Evolutionary conservation across 306 rosid genomes (phyloP), one percentile per base, ranked within the genome.

Genomic region (Begonia loranthoides): DNA sequence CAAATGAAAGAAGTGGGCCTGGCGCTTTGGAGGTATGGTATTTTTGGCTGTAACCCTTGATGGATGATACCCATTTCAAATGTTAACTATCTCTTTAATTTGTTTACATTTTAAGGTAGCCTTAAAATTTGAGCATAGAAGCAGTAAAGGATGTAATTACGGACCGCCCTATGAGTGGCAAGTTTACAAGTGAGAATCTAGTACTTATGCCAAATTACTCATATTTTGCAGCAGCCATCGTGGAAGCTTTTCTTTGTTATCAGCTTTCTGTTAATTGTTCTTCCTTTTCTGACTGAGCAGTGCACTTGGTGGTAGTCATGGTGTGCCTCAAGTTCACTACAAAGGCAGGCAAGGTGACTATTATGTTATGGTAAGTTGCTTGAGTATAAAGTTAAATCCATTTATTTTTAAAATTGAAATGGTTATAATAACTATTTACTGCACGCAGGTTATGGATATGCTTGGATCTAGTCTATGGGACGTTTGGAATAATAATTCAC

Each of bases 141-240:
- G 62, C 56, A 79, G 96, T 69, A 87, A 87, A 71, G 96, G 94
- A 34, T 82, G 95, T 66, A 79, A 67, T 65, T 55, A 70, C 59
- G 93, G 86, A 55, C 88, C 95, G 3, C 95, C 95, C 28, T 49
- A 71, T 28, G 95, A 86, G 79, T 86, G 95, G 95, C 77, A 79
- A 48, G 85, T 82, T 15, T 86, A 86, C 14, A 43, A 10, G 46
- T 43, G 14, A 43, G 46, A 10, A 10, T 24, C 34, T 24, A 24
- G 34, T 24, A 0, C 5, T 24, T 24, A 3, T 24, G 34, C 5
- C 4, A 24, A 24, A 24, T 1, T 24, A 24, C 34, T 22, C 28
- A 24, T 24, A 6, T 24, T 24, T 24, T 24, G 34, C 34, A 24
- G 6, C 4, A 24, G 5, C 34, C 34, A 5, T 24, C 4, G 34